Percentiles rank a stretch among this genome's conserved stretches.
Conservation (phyloP, 495 filamentous ascomycete genomes). For the Neurospora terricola region DNA sequence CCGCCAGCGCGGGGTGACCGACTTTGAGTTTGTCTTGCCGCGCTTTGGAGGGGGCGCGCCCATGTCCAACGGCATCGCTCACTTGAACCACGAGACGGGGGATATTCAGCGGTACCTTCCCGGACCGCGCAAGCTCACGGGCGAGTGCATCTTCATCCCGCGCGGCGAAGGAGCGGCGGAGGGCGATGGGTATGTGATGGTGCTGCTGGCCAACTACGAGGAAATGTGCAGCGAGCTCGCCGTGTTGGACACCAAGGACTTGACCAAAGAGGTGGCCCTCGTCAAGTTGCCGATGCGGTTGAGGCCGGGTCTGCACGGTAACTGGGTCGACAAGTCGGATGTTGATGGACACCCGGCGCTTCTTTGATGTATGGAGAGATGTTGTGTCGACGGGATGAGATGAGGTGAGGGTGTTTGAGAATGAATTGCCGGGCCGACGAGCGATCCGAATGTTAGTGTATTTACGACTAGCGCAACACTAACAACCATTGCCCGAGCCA, state of each 20-base stretch:
- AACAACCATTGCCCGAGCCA: too few species aligned
- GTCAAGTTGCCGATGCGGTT: slow-evolving; percentile 4
- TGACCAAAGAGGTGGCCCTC: not conserved
- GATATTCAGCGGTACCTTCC: slow-evolving; percentile 28
- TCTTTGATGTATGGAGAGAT: not conserved
- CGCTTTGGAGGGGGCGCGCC: slow-evolving; percentile 20
- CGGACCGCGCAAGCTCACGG: slow-evolving; percentile 32
- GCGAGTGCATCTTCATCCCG: slow-evolving; percentile 45
- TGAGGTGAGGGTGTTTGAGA: not conserved
- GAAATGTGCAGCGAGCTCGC: slow-evolving; percentile 7
- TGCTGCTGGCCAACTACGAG: slow-evolving; percentile 35
- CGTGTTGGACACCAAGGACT: slow-evolving; percentile 6
- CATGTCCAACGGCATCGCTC: slow-evolving; percentile 28
- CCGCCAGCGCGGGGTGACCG: slow-evolving; percentile 20
- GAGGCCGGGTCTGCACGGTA: slow-evolving; percentile 8
- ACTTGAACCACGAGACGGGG: slow-evolving; percentile 13
- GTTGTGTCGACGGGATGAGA: not conserved
- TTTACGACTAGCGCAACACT: too few species aligned
- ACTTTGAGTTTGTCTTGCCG: slow-evolving; percentile 28
- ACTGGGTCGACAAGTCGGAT: slow-evolving; percentile 4
- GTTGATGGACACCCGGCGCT: not conserved
- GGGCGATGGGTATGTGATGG: slow-evolving; percentile 42
- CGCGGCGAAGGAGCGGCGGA: slow-evolving; percentile 23
- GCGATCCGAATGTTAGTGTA: too few species aligned
- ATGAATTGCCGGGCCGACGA: not conserved